A percentile compares a stretch with the other conserved stretches of the same genome.
Evolutionary conservation across 805 yeast species (phyloP).

Genomic region (Teunomyces barrocoloradensis): DNA sequence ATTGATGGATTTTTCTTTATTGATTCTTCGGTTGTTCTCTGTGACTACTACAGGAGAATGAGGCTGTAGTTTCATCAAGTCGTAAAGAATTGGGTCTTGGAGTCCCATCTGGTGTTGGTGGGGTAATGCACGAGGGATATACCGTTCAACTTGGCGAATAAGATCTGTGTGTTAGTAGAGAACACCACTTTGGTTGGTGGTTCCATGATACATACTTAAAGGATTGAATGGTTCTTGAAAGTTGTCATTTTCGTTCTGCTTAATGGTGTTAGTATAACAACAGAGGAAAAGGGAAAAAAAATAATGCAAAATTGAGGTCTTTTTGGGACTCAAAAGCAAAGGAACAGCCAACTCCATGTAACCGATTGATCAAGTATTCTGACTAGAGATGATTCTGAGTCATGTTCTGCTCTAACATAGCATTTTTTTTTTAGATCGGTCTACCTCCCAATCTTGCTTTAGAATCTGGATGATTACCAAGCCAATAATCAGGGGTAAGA

Average conservation of each 20-base stretch:
- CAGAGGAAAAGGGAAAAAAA: background rate
- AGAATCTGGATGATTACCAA: background rate
- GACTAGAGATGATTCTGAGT: too few species aligned
- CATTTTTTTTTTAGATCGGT: too few species aligned
- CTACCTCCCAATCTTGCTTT: background rate
- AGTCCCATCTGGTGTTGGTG: conserved; percentile 3
- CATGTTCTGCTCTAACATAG: too few species aligned
- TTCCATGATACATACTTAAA: background rate
- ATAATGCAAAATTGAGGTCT: conserved; percentile 1
- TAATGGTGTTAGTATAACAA: background rate
- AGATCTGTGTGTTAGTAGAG: conserved; percentile 13
- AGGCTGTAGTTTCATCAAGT: conserved; percentile 30
- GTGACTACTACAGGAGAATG: conserved; percentile 14
- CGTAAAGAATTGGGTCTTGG: conserved; percentile 31
- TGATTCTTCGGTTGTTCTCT: conserved; percentile 1
- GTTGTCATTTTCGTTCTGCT: background rate
- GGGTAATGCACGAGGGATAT: conserved; percentile 17
- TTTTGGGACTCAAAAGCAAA: background rate
- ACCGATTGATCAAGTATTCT: too few species aligned
- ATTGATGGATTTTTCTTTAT: conserved; percentile 20
- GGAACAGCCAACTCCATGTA: background rate
- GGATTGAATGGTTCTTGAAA: background rate
- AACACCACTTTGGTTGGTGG: background rate
- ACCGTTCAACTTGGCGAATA: conserved; percentile 10
- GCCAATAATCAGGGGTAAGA: background rate